Base-by-base conservation (phyloP, 192 early-diverging fungal genomes). In the Rhizophagus sp. region DNA sequence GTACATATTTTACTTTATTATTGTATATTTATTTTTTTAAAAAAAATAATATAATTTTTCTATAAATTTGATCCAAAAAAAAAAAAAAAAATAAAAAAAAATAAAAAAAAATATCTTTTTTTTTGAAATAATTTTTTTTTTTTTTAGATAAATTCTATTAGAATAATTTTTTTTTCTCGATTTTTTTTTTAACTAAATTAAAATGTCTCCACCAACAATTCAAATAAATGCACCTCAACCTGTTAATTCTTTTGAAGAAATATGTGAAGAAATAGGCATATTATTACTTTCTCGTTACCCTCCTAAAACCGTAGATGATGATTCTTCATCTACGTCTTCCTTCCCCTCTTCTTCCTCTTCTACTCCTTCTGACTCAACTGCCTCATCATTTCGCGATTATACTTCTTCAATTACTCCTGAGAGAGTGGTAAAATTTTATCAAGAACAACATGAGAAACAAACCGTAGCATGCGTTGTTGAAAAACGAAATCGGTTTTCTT, bases 361-460 rank as follows among this genome's bases (percentile, higher is more conserved):
- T 4, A 5, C 52, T 15, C 19, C 52, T 57, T 19, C 52, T 19
- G 15, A 57, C 15, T 57, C 52, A 52, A 17, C 50, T 17, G 30
- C 30, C 30, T 13, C 52, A 57, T 57, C 52, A 57, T 57, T 57
- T 57, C 52, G 63, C 10, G 63, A 24, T 24, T 65, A 65, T 25
- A 65, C 24, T 27, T 65, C 63, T 1, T 2, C n/a, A 27, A 27
- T 4, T 11, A 65, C 24, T 27, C 24, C 63, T 10, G 47, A 77
- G 2, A 76, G 70, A 0, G 76, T 84, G 3, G 36, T 75, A 11
- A 73, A 74, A 6, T 83, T 87, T 24, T 87, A 87, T 52, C 62
- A 78, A 39, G 82, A 85, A 62, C 82, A 87, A 49, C 85, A 87
- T 69, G 80, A 76, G 41, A 84, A 85, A 12, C 85, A 87, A 75